Conservation (phyloP, 768 basidiomycete species). For the Rhodotorula diobovata region DNA sequence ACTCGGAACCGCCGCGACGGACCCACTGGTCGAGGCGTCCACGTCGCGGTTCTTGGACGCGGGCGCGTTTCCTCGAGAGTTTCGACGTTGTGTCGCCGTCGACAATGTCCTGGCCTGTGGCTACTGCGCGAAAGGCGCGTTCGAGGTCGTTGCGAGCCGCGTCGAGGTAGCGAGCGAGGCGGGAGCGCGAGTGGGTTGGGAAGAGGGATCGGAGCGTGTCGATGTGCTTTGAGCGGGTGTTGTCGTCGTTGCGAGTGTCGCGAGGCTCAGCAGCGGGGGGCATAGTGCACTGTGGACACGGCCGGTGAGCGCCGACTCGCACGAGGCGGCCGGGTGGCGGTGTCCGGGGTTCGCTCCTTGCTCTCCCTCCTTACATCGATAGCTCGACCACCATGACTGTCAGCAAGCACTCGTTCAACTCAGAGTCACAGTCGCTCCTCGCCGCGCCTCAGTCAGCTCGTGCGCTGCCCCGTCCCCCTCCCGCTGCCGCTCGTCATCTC, state of each 20-base stretch:
- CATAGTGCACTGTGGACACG: too few species aligned
- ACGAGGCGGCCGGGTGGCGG: background rate
- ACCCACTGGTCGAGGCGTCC: constrained; percentile 10
- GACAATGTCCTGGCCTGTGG: background rate
- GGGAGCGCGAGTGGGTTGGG: background rate
- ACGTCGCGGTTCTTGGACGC: background rate
- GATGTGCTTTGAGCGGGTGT: background rate
- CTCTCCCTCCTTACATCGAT: too few species aligned
- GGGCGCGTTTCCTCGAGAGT: background rate
- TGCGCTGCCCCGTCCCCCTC: background rate
- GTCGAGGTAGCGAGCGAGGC: constrained; percentile 3
- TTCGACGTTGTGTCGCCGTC: background rate
- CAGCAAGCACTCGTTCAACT: too few species aligned
- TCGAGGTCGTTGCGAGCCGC: constrained; percentile 10
- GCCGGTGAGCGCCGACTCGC: background rate
- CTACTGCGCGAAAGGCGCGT: constrained; percentile 19
- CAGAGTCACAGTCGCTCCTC: background rate
- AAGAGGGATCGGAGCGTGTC: constrained; percentile 8
- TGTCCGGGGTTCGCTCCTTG: too few species aligned
- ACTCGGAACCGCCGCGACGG: too few species aligned
- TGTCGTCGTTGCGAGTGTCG: background rate
- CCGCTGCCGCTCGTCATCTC: background rate
- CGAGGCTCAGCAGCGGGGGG: too few species aligned
- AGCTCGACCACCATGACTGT: too few species aligned
- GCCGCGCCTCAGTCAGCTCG: too few species aligned